Evolutionary conservation across 2,329 filamentous ascomycete species (phyloP).

Genomic region (Colletotrichum spinosum): DNA sequence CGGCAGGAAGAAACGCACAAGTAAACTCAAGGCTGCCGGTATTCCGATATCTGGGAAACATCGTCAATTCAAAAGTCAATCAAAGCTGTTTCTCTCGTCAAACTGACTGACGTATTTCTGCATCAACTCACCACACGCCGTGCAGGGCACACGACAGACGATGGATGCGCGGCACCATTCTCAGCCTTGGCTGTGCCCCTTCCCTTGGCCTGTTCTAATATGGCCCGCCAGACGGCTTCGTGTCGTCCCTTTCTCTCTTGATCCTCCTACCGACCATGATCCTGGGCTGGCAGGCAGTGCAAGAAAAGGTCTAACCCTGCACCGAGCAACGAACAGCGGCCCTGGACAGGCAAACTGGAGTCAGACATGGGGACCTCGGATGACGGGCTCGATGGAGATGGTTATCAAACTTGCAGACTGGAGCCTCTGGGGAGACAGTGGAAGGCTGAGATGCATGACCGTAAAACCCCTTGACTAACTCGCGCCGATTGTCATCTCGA

Average conservation of each 20-base stretch:
- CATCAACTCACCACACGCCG: background rate
- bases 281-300: conserved; percentile 25
- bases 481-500: conserved; percentile 33
- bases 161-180: conserved; percentile 18
- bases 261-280: background rate
- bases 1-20: conserved; percentile 1
- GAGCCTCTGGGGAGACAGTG: background rate
- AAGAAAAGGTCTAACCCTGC: conserved; percentile 25
- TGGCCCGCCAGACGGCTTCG: background rate
- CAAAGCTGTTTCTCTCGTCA: background rate
- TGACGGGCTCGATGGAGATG: conserved; percentile 6
- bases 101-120: too few relatives aligned
- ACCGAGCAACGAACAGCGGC: conserved; percentile 14
- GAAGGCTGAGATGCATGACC: conserved; percentile 14
- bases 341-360: too few relatives aligned
- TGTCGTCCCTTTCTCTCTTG: conserved; percentile 20
- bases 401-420: conserved; percentile 4
- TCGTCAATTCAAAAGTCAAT: background rate
- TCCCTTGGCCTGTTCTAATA: background rate
- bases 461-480: conserved; percentile 7
- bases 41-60: background rate
- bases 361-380: conserved; percentile 8
- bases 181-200: conserved; percentile 30
- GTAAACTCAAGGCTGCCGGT: background rate
- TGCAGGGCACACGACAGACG: conserved; percentile 3